Evolutionary conservation across 176 grass and related monocot genomes (phyloP).

Genomic region (Thalia dealbata): DNA sequence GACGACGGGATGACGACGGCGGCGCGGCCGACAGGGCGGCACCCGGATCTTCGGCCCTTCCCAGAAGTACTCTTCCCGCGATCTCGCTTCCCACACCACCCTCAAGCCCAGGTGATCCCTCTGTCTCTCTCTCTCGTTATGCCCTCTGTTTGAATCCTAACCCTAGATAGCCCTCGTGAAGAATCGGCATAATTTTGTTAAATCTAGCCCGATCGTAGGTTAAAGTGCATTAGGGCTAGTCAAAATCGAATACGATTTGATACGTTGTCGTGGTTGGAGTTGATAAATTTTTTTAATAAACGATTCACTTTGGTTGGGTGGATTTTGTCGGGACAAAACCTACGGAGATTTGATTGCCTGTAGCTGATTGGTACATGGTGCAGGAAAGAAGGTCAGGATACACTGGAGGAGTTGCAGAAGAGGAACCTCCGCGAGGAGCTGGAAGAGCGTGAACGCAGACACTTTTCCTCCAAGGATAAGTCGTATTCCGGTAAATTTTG

Average conservation of each 20-base stretch:
- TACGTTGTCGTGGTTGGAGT: neutral
- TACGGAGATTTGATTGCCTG: neutral
- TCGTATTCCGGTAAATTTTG: constrained; percentile 60
- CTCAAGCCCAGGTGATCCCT: constrained; percentile 76
- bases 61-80: constrained; percentile 73
- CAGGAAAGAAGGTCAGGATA: constrained; percentile 94
- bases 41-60: constrained; percentile 91
- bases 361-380: constrained; percentile 5
- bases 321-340: no score
- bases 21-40: constrained; percentile 88
- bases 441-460: constrained; percentile 82
- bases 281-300: no score
- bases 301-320: no score
- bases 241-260: neutral
- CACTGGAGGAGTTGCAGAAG: constrained; percentile 86
- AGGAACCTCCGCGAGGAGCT: constrained; percentile 84
- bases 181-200: neutral
- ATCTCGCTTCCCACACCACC: constrained; percentile 78
- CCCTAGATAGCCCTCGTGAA: neutral
- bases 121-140: neutral
- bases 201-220: neutral
- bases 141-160: neutral
- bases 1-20: constrained; percentile 62
- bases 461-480: constrained; percentile 90
- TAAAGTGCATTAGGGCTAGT: no score